A percentile compares a stretch with the other conserved stretches of the same genome.
Evolutionary conservation across 768 basidiomycete genomes (phyloP).

Genomic region (Calocera viscosa): DNA sequence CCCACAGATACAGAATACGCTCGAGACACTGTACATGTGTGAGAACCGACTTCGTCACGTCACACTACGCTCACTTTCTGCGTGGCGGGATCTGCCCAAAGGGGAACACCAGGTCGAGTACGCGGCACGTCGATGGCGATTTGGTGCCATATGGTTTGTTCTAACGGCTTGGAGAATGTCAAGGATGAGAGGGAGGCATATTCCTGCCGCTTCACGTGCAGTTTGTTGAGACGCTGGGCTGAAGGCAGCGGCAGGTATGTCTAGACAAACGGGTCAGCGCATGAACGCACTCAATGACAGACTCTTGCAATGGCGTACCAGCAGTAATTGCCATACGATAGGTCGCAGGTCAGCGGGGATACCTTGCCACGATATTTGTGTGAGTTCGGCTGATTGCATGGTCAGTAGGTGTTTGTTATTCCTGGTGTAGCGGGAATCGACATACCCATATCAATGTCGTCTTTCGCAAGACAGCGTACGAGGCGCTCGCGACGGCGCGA

Average conservation of each 20-base stretch:
- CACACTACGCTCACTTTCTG: constrained; percentile 55
- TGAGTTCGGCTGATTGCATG: constrained; percentile 49
- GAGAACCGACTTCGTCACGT: background rate
- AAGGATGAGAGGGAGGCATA: constrained; percentile 80
- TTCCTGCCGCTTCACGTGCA: constrained; percentile 84
- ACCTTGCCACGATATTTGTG: constrained; percentile 90
- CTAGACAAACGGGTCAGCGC: constrained; percentile 32
- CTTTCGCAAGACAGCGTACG: constrained; percentile 57
- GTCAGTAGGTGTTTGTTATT: background rate
- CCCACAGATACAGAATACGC: constrained; percentile 95
- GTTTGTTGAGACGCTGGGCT: constrained; percentile 56
- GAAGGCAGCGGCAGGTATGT: constrained; percentile 84
- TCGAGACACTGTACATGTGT: constrained; percentile 58
- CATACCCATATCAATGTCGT: constrained; percentile 74
- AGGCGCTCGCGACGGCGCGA: constrained; percentile 66
- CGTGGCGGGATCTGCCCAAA: constrained; percentile 86
- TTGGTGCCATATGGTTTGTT: constrained; percentile 98
- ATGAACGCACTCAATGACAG: background rate
- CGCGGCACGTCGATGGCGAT: constrained; percentile 97
- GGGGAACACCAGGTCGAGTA: constrained; percentile 74
- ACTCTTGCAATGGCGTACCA: constrained; percentile 47
- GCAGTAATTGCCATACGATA: constrained; percentile 84
- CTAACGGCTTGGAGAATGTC: constrained; percentile 77
- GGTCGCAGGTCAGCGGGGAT: constrained; percentile 79
- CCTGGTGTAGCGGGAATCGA: constrained; percentile 10